Percentiles rank a stretch among this genome's conserved stretches.
phyloP scores from a whole-genome alignment of 768 basidiomycete species.

The Hericium coralloides region DNA sequence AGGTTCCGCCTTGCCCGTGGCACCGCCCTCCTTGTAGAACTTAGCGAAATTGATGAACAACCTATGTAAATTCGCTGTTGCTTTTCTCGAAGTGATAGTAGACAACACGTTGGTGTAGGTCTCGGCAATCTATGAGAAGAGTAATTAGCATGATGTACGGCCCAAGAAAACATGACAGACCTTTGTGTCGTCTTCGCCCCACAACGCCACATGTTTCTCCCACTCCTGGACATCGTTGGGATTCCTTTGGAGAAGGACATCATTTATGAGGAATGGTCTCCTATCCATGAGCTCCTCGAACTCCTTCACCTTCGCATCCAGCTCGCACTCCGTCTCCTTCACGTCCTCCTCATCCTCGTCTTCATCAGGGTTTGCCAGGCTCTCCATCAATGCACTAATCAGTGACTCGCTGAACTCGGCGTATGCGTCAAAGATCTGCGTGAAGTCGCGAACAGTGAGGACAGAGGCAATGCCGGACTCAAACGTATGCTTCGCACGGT shows the following conservation, averaged over 20 bases:
- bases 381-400: slow-evolving; percentile 84
- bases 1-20: slow-evolving; percentile 63
- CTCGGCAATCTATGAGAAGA: slow-evolving; percentile 62
- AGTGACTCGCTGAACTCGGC: slow-evolving; percentile 89
- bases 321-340: slow-evolving; percentile 70
- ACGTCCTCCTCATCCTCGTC: slow-evolving; percentile 70
- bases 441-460: slow-evolving; percentile 92
- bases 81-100: slow-evolving; percentile 80
- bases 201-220: slow-evolving; percentile 94
- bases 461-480: slow-evolving; percentile 80
- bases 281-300: slow-evolving; percentile 94
- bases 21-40: slow-evolving; percentile 96
- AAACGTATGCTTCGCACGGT: slow-evolving; percentile 79
- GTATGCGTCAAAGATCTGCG: slow-evolving; percentile 95
- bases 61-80: slow-evolving; percentile 83
- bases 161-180: slow-evolving; percentile 28
- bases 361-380: slow-evolving; percentile 66
- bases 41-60: slow-evolving; percentile 94
- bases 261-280: slow-evolving; percentile 92
- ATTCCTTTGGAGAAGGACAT: slow-evolving; percentile 87
- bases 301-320: slow-evolving; percentile 83
- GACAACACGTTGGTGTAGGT: slow-evolving; percentile 88
- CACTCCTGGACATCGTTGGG: slow-evolving; percentile 98
- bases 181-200: slow-evolving; percentile 90
- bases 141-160: not conserved